phyloP scores from a whole-genome alignment of 176 grass and related monocot species.

The Melocanna baccifera region DNA sequence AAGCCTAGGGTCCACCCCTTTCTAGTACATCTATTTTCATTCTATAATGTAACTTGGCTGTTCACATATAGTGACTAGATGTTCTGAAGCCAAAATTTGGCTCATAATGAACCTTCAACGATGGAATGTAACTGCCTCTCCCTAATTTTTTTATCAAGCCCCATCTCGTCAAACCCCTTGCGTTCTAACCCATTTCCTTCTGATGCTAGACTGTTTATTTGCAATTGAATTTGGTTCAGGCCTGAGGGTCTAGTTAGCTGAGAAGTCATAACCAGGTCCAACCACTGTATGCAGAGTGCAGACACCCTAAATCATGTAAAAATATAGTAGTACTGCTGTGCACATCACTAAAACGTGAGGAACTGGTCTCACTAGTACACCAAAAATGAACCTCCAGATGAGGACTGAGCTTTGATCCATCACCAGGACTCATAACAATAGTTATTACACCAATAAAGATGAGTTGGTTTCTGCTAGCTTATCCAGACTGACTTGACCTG shows the following conservation, averaged over 20 bases:
- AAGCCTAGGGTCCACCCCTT: not conserved
- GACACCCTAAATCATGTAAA: not conserved
- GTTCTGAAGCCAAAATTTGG: not conserved
- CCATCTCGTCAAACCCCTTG: not conserved
- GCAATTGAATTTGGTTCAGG: not conserved
- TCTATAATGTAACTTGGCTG: not conserved
- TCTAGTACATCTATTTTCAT: not conserved
- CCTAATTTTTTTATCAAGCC: not conserved
- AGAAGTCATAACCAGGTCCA: not conserved
- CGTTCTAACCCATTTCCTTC: not conserved
- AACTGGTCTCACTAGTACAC: not conserved
- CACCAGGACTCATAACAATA: not conserved
- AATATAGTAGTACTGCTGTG: not conserved
- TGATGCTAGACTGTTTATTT: not conserved
- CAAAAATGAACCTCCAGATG: not conserved
- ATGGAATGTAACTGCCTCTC: not conserved
- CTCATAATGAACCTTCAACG: not conserved
- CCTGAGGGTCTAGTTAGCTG: not conserved
- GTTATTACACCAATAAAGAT: not conserved
- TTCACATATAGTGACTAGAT: not conserved
- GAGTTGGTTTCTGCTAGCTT: conserved; percentile 19
- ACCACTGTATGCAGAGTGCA: not conserved
- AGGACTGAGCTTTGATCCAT: not conserved
- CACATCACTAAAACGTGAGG: not conserved
- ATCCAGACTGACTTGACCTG: not conserved